Evolutionary conservation across 306 rosid genomes (phyloP).

Genomic region (Carpinus fangiana): DNA sequence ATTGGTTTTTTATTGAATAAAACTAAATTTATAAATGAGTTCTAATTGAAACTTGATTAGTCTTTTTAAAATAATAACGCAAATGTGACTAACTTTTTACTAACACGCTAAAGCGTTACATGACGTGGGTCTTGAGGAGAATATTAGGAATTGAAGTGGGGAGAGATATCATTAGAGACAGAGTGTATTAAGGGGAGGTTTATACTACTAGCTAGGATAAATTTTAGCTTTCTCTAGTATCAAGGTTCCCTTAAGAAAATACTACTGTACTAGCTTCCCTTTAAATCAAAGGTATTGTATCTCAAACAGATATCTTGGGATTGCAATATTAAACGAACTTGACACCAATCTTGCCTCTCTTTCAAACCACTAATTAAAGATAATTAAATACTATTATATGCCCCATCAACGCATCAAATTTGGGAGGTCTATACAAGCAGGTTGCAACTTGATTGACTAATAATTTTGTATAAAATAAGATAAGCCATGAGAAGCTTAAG

Average conservation of each 20-base stretch:
- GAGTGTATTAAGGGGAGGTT: no score
- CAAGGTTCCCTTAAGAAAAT: neutral
- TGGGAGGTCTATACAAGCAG: constrained; percentile 11
- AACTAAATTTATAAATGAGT: no score
- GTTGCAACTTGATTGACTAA: neutral
- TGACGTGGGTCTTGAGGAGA: no score
- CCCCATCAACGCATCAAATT: neutral
- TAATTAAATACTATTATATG: neutral
- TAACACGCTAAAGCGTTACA: no score
- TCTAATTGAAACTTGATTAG: no score
- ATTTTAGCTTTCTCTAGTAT: neutral
- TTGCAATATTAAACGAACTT: neutral
- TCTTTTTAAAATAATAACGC: no score
- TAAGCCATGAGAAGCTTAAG: constrained; percentile 9
- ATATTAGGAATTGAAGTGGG: no score
- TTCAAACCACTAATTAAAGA: neutral
- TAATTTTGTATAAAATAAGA: neutral
- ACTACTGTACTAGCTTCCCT: neutral
- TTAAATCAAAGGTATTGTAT: neutral
- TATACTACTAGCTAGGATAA: no score
- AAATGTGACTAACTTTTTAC: no score
- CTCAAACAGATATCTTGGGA: neutral
- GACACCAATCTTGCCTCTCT: neutral
- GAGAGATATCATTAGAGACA: no score
- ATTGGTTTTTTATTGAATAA: no score